phyloP scores from a whole-genome alignment of 139 green algal species.

The Astrephomene gubernaculifera region DNA sequence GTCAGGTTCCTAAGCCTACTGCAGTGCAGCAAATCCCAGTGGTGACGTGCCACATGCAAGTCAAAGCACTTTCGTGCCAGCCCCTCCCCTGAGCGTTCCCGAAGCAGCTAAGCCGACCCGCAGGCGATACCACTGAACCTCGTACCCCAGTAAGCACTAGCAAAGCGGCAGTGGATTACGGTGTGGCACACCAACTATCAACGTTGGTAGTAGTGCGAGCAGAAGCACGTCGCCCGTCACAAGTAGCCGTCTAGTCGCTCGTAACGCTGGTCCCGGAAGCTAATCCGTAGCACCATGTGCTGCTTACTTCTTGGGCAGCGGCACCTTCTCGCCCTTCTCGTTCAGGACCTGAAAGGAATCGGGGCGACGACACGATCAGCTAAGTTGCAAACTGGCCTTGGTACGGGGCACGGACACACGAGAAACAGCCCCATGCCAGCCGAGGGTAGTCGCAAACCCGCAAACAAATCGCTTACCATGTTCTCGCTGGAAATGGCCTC shows the following conservation, averaged over 20 bases:
- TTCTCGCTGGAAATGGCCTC: constrained; percentile 66
- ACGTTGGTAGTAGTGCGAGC: too few relatives aligned
- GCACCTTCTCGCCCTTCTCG: constrained; percentile 69
- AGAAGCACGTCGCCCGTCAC: too few relatives aligned
- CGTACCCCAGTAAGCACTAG: too few relatives aligned
- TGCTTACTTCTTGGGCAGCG: constrained; percentile 62
- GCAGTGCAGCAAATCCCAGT: background rate
- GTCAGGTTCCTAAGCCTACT: constrained; percentile 22
- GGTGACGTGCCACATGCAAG: background rate
- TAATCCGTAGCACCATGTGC: background rate
- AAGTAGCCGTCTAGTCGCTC: too few relatives aligned
- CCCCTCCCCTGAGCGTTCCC: too few relatives aligned
- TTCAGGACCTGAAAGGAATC: constrained; percentile 52
- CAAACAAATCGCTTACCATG: constrained; percentile 28
- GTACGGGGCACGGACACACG: too few relatives aligned
- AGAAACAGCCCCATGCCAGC: background rate
- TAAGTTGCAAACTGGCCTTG: background rate
- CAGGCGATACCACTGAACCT: too few relatives aligned
- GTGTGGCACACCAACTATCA: too few relatives aligned
- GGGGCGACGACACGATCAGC: background rate
- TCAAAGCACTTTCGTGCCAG: too few relatives aligned
- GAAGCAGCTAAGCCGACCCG: too few relatives aligned
- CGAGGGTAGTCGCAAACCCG: background rate
- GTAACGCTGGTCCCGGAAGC: too few relatives aligned
- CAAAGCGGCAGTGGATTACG: too few relatives aligned